phyloP scores from a whole-genome alignment of 2,329 filamentous ascomycete genomes.

The Apiospora aurea region DNA sequence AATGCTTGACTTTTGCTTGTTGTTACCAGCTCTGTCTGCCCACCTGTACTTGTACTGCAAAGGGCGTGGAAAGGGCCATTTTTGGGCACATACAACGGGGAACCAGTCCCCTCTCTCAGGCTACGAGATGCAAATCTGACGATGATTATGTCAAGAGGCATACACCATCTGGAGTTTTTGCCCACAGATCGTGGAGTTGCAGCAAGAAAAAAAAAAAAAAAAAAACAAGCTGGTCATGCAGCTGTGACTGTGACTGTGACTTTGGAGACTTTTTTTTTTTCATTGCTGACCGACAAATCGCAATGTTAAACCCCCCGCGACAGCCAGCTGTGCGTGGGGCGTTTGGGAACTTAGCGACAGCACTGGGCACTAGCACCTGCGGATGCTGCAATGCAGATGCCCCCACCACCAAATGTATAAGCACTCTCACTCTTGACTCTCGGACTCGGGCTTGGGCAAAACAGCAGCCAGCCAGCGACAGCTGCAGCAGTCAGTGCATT shows the following conservation, averaged over 20 bases:
- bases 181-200: background rate
- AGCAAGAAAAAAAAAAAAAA: background rate
- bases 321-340: constrained; percentile 10
- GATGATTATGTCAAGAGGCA: background rate
- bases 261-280: background rate
- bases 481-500: background rate
- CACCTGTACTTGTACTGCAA: too few species aligned
- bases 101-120: background rate
- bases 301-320: constrained; percentile 14
- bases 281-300: constrained; percentile 12
- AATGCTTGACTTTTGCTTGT: constrained; percentile 15
- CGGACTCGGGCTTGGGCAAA: background rate
- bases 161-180: background rate
- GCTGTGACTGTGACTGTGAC: background rate
- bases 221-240: background rate
- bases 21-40: too few species aligned
- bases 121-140: background rate
- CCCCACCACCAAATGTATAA: background rate
- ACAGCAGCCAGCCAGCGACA: background rate
- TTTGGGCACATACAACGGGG: background rate
- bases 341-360: background rate
- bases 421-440: background rate
- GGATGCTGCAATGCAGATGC: background rate
- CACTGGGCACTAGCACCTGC: constrained; percentile 5
- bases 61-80: background rate